A percentile compares a stretch with the other conserved stretches of the same genome.
These are phyloP conservation scores for Aspergillus phoenicis DNA, from an alignment of 2,329 filamentous ascomycete species.

Conservation along the genomic window DNA sequence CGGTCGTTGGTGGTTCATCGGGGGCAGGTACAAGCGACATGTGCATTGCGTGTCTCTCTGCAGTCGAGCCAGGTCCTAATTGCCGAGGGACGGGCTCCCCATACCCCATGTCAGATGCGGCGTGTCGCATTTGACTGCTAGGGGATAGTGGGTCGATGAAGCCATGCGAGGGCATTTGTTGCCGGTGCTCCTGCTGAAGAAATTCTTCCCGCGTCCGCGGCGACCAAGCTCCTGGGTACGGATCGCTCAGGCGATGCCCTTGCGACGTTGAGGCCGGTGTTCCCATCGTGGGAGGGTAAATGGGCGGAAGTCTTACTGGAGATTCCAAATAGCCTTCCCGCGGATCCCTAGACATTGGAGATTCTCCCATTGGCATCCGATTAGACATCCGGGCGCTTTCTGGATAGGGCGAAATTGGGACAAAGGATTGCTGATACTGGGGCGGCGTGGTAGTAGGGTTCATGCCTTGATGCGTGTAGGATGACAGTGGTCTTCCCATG, in stretches of 20 bases:
- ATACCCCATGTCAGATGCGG: constrained; percentile 25
- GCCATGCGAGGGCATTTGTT: constrained; percentile 23
- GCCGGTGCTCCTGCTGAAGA: constrained; percentile 26
- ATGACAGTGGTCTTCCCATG: constrained; percentile 29
- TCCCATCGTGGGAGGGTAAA: constrained; percentile 36
- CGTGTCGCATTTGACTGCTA: constrained; percentile 29
- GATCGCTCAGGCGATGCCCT: constrained; percentile 37
- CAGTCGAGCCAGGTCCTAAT: constrained; percentile 22
- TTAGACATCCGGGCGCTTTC: constrained; percentile 27
- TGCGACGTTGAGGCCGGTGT: constrained; percentile 24
- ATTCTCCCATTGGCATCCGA: constrained; percentile 31
- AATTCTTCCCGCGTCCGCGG: constrained; percentile 27
- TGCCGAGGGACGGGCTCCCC: constrained; percentile 29
- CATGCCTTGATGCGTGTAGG: constrained; percentile 33
- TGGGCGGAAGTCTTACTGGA: constrained; percentile 41
- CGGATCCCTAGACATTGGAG: constrained; percentile 26
- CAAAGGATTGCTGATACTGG: constrained; percentile 34
- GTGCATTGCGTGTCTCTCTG: constrained; percentile 21
- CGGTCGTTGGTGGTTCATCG: constrained; percentile 21
- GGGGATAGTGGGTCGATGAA: constrained; percentile 33
- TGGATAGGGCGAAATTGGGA: constrained; percentile 32
- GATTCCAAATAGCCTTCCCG: constrained; percentile 37
- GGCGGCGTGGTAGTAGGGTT: constrained; percentile 37
- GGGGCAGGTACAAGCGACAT: constrained; percentile 19
- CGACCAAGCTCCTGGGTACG: constrained; percentile 34